These are phyloP conservation scores for Vanilla planifolia DNA, from an alignment of 106 monocot species.

Conservation along the genomic window DNA sequence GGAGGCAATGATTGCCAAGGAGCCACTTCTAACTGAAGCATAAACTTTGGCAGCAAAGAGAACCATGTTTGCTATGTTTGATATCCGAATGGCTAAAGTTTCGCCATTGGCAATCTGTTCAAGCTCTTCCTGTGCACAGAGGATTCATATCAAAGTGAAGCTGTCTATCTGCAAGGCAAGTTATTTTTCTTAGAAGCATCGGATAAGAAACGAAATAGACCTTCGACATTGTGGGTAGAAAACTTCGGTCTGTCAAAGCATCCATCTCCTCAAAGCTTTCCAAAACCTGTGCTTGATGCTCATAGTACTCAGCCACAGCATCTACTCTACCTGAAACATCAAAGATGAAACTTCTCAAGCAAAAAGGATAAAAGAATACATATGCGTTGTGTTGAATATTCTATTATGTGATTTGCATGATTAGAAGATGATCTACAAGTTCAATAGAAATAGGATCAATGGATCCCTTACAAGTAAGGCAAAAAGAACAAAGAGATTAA, in stretches of 20 bases:
- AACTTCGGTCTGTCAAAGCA: slow-evolving; percentile 63
- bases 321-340: slow-evolving; percentile 44
- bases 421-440: no score
- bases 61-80: slow-evolving; percentile 78
- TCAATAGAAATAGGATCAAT: no score
- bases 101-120: slow-evolving; percentile 67
- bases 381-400: no score
- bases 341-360: background rate
- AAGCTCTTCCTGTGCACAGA: slow-evolving; percentile 60
- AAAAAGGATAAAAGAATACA: background rate
- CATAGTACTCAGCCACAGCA: slow-evolving; percentile 84
- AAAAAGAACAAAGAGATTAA: no score
- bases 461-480: no score
- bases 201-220: slow-evolving; percentile 16
- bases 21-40: slow-evolving; percentile 84
- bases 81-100: slow-evolving; percentile 61
- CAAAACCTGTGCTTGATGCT: slow-evolving; percentile 82
- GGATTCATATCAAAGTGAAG: background rate
- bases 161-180: background rate
- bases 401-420: no score
- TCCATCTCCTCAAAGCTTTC: slow-evolving; percentile 96
- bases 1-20: slow-evolving; percentile 86
- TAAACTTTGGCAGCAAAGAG: slow-evolving; percentile 93
- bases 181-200: no score
- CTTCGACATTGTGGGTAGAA: slow-evolving; percentile 75